phyloP scores from a whole-genome alignment of 2,329 filamentous ascomycete genomes.

The Neocatenulostroma microsporum region DNA sequence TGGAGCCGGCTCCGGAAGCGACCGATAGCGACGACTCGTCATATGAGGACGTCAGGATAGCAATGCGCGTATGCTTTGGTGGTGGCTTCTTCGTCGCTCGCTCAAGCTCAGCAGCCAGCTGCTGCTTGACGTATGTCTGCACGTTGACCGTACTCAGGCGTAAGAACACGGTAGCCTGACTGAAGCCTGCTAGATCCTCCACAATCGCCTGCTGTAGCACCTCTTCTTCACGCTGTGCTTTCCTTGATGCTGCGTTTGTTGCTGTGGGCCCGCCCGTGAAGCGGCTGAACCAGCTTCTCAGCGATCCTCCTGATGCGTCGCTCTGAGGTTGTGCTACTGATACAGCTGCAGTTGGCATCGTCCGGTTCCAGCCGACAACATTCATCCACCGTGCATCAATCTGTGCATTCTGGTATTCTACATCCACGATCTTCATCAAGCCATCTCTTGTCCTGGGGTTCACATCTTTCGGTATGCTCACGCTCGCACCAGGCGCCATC shows the following conservation, averaged over 20 bases:
- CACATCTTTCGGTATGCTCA: constrained; percentile 69
- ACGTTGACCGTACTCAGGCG: constrained; percentile 79
- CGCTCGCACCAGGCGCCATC: constrained; percentile 64
- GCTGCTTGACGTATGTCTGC: constrained; percentile 62
- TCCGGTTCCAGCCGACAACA: constrained; percentile 74
- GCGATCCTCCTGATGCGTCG: constrained; percentile 21
- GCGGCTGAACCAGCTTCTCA: constrained; percentile 73
- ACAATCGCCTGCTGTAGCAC: constrained; percentile 54
- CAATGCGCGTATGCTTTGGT: constrained; percentile 75
- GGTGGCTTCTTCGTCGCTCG: constrained; percentile 96
- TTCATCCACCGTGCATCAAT: constrained; percentile 89
- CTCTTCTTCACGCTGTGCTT: constrained; percentile 55
- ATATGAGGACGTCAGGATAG: constrained; percentile 85
- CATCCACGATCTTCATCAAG: constrained; percentile 74
- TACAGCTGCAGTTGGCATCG: constrained; percentile 7
- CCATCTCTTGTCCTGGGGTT: constrained; percentile 77
- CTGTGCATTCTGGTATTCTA: constrained; percentile 79
- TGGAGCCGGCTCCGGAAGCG: constrained; percentile 43
- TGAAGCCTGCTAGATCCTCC: constrained; percentile 63
- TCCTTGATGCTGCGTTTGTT: constrained; percentile 50
- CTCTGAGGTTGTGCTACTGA: constrained; percentile 31
- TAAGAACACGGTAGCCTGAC: constrained; percentile 76
- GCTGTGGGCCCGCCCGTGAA: constrained; percentile 35
- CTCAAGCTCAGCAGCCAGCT: constrained; percentile 78
- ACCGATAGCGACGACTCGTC: constrained; percentile 66